A percentile compares a stretch with the other conserved stretches of the same genome.
phyloP scores from a whole-genome alignment of 2,329 filamentous ascomycete genomes.

The Sphaerulina musiva region DNA sequence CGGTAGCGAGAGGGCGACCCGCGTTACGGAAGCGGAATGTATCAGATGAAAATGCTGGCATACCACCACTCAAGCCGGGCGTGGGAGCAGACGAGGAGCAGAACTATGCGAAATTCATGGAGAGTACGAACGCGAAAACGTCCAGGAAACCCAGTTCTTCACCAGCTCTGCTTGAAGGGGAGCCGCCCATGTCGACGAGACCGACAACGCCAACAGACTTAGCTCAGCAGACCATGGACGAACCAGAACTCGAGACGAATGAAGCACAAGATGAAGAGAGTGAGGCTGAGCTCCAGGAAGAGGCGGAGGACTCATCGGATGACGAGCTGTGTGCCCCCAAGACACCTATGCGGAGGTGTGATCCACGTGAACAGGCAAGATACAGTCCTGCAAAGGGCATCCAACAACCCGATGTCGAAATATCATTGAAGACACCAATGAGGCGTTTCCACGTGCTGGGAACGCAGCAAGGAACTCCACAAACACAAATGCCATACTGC shows the following conservation, averaged over 20 bases:
- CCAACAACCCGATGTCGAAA: conserved; percentile 8
- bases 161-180: conserved; percentile 11
- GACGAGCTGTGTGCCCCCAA: conserved; percentile 33
- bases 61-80: conserved; percentile 3
- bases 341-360: conserved; percentile 30
- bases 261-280: conserved; percentile 8
- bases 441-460: conserved; percentile 18
- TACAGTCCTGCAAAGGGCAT: conserved; percentile 17
- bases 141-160: neutral
- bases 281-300: conserved; percentile 11
- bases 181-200: conserved; percentile 21
- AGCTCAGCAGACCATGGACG: conserved; percentile 6
- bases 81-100: neutral
- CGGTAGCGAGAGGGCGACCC: conserved; percentile 9
- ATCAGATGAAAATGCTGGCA: conserved; percentile 31
- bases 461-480: conserved; percentile 24
- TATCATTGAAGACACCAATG: conserved; percentile 20
- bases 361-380: conserved; percentile 16
- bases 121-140: neutral
- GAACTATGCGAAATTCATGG: conserved; percentile 7
- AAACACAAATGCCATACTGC: conserved; percentile 24
- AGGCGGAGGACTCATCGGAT: conserved; percentile 19
- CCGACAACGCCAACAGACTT: conserved; percentile 24
- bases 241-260: neutral
- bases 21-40: conserved; percentile 21